Evolutionary conservation across 2,329 filamentous ascomycete genomes (phyloP), one percentile per base, ranked within the genome.

Genomic region (Epichloe bromicola): DNA sequence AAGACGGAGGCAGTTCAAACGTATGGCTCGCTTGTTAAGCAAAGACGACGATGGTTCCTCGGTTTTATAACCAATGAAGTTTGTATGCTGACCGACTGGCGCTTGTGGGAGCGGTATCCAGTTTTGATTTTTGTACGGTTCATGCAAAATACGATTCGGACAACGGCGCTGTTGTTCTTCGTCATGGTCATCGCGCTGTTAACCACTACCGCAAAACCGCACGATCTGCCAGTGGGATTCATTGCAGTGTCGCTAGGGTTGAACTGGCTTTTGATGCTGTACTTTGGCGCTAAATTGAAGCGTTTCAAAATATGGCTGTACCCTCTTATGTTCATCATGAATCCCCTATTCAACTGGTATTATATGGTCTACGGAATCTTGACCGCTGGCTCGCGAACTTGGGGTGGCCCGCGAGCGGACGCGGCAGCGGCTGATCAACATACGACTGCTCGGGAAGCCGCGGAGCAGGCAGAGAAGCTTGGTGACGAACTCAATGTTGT

Each of bases 311-410:
- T 94, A 55, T 91, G 88, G 84, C 74, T 97, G 5, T 97, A 97
- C 64, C 91, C 91, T 0, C 61, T 97, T 55, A 96, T 97, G 89
- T 97, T 96, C 64, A 70, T 95, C 45, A 67, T 96, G 56, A 97
- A 96, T 63, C 91, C 93, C 1, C 94, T 97, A 63, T 90, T 96
- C 75, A 97, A 97, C 68, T 97, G 91, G 91, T 79, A 88, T 53
- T 97, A 97, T 71, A 95, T 96, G 86, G 85, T 95, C 2, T 95
- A 96, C 65, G 90, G 89, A 43, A 94, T 95, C 59, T 93, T 95
- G 67, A 96, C 91, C 1, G 89, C 90, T 33, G 89, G 90, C 19
- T 88, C 95, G 65, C 79, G 91, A 57, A 97, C 91, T 1, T 98
- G 93, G 91, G 91, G 91, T 57, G 91, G 91, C 0, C 93, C 91